Evolutionary conservation across 148 eudicot genomes (phyloP).

Genomic region (Fallopia convolvulus): DNA sequence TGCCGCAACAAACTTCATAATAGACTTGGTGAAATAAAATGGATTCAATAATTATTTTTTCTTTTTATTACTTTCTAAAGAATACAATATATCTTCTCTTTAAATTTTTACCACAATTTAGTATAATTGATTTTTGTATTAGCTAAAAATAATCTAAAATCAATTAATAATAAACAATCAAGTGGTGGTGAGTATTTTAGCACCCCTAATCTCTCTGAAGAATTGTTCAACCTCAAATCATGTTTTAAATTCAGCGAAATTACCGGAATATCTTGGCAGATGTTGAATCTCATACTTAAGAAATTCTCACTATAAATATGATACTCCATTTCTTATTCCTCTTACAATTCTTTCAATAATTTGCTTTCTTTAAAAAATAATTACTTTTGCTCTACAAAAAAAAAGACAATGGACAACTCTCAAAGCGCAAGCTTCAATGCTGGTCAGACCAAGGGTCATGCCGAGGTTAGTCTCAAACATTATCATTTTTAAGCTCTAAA

Average conservation of each 20-base stretch:
- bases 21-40: too few relatives aligned
- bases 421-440: slow-evolving; percentile 23
- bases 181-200: not conserved
- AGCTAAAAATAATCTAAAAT: too few relatives aligned
- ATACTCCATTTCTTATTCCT: not conserved
- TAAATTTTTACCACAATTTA: too few relatives aligned
- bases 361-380: not conserved
- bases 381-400: not conserved
- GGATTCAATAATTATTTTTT: too few relatives aligned
- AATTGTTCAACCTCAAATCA: not conserved
- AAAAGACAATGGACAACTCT: slow-evolving; percentile 9
- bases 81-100: too few relatives aligned
- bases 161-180: not conserved
- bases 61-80: too few relatives aligned
- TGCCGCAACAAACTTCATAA: too few relatives aligned
- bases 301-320: not conserved
- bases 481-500: too few relatives aligned
- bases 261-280: not conserved
- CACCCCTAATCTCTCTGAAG: not conserved
- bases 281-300: not conserved
- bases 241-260: not conserved
- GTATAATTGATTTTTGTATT: too few relatives aligned
- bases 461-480: slow-evolving; percentile 11
- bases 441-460: slow-evolving; percentile 23
- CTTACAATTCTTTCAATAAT: not conserved